A percentile compares a stretch with the other conserved stretches of the same genome.
phyloP scores from a whole-genome alignment of 352 stramenopile genomes.

The Peronospora destructor region DNA sequence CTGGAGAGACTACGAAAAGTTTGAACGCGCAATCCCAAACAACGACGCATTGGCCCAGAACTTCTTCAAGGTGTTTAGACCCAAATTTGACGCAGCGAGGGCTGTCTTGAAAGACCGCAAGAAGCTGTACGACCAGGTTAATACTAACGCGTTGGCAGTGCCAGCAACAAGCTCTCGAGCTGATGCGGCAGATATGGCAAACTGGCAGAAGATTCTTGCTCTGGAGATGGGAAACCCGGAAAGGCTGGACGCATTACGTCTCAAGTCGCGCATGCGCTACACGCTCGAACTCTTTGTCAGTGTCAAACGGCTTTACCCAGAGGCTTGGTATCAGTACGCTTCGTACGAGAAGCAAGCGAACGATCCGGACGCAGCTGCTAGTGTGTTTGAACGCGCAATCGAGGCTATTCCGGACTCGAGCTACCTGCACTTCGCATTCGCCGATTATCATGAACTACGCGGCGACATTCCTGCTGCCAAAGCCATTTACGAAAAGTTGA shows the following conservation, averaged over 20 bases:
- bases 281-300: conserved; percentile 80
- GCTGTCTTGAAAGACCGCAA: conserved; percentile 79
- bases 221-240: conserved; percentile 79
- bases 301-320: conserved; percentile 65
- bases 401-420: conserved; percentile 80
- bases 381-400: conserved; percentile 64
- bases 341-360: conserved; percentile 73
- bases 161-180: conserved; percentile 29
- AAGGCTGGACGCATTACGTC: conserved; percentile 64
- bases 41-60: conserved; percentile 82
- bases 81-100: conserved; percentile 74
- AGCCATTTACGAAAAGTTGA: conserved; percentile 71
- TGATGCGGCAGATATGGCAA: conserved; percentile 49
- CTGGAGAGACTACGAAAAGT: conserved; percentile 86
- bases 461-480: conserved; percentile 57
- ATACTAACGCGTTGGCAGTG: conserved; percentile 61
- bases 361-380: conserved; percentile 56
- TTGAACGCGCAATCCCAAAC: conserved; percentile 81
- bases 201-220: conserved; percentile 73
- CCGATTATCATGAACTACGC: conserved; percentile 75
- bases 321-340: conserved; percentile 84
- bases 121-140: conserved; percentile 73
- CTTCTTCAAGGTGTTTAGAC: conserved; percentile 85
- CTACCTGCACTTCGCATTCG: conserved; percentile 69
- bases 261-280: conserved; percentile 77